phyloP scores from a whole-genome alignment of 2,329 filamentous ascomycete genomes.

The Lasiodiplodia hormozganensis region DNA sequence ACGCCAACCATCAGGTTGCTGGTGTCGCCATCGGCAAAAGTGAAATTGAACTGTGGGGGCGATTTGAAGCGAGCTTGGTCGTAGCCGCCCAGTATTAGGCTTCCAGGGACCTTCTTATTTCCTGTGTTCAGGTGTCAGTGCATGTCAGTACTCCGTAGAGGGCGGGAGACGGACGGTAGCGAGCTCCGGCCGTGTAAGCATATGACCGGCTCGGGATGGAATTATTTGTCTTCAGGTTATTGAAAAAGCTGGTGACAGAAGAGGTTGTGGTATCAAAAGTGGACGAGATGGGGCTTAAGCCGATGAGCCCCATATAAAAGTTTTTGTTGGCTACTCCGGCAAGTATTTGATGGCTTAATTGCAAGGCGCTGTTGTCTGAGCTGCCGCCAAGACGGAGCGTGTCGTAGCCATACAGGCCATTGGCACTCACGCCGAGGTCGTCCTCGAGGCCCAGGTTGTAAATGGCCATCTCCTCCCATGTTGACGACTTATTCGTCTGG shows the following conservation, averaged over 20 bases:
- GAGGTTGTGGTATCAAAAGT: conserved; percentile 42
- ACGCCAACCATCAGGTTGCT: conserved; percentile 40
- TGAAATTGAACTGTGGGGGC: conserved; percentile 38
- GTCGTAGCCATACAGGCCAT: conserved; percentile 44
- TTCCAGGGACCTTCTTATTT: conserved; percentile 43
- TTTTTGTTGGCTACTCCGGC: conserved; percentile 39
- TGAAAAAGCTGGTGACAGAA: conserved; percentile 39
- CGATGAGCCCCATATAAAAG: conserved; percentile 38
- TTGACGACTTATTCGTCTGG: conserved; percentile 39
- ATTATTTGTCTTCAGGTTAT: conserved; percentile 40
- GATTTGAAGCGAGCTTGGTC: conserved; percentile 47
- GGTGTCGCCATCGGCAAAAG: conserved; percentile 33
- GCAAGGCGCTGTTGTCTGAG: conserved; percentile 35
- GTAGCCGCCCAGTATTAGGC: conserved; percentile 51
- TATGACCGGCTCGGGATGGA: conserved; percentile 47
- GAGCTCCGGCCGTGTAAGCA: conserved; percentile 46
- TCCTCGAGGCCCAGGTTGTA: conserved; percentile 44
- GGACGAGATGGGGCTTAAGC: conserved; percentile 33
- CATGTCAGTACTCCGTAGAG: not conserved
- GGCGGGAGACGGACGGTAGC: conserved; percentile 37
- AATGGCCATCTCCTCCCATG: conserved; percentile 38
- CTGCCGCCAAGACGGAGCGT: conserved; percentile 40
- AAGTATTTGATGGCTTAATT: conserved; percentile 41
- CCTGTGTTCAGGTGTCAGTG: not conserved
- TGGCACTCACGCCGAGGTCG: conserved; percentile 38